A percentile compares a stretch with the other conserved stretches of the same genome.
Conservation (phyloP, 176 grass and related monocot genomes). For the Themeda triandra region DNA sequence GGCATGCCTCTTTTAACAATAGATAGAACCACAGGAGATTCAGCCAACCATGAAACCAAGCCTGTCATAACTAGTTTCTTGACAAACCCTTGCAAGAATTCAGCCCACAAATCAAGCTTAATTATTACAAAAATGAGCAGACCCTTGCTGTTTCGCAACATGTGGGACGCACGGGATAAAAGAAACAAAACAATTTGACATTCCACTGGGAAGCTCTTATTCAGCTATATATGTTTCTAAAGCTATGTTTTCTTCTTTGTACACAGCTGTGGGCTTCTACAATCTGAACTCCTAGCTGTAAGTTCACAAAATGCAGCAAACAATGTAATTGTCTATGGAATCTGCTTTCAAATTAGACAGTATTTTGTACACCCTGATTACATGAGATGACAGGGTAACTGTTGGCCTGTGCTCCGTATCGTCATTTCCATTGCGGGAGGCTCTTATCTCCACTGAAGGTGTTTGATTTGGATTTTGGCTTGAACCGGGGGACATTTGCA, state of each 20-base stretch:
- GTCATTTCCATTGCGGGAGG: not conserved
- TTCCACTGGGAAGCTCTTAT: constrained; percentile 41
- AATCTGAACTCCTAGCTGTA: constrained; percentile 31
- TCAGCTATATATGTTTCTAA: constrained; percentile 44
- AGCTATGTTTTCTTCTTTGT: constrained; percentile 41
- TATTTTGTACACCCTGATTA: constrained; percentile 38
- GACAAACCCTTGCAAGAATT: constrained; percentile 22
- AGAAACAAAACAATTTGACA: not conserved
- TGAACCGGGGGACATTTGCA: not conserved
- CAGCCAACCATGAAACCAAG: not conserved
- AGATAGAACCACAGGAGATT: not conserved
- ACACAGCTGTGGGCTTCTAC: constrained; percentile 45
- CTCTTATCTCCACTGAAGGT: constrained; percentile 7
- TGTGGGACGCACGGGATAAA: not conserved
- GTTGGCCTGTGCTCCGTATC: not conserved
- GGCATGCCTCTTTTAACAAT: not conserved
- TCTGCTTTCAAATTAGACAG: constrained; percentile 14
- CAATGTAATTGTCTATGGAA: constrained; percentile 38
- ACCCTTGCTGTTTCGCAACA: constrained; percentile 13
- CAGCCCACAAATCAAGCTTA: constrained; percentile 17
- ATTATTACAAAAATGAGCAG: constrained; percentile 22
- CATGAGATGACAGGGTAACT: constrained; percentile 25
- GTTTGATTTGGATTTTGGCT: constrained; percentile 15
- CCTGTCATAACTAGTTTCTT: constrained; percentile 17
- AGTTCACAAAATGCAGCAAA: constrained; percentile 40